Base-by-base conservation (phyloP, 73 alveolate species). In the Stentor coeruleus region DNA sequence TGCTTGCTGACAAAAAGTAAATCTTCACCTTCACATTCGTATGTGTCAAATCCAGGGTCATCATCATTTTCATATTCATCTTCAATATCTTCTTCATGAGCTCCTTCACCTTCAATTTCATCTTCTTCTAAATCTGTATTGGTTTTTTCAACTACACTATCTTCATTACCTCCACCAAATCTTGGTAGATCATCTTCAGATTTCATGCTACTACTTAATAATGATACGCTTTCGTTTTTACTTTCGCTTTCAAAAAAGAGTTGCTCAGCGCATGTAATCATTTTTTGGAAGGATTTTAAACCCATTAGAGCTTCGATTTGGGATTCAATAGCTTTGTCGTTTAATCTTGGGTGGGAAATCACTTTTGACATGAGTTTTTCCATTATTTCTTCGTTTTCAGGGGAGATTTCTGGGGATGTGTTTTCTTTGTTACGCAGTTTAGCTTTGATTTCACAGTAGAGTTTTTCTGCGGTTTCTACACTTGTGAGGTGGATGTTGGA, bases 1-100 rank as follows among this genome's bases (percentile, higher is more conserved):
- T 97, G 94, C 84, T 95, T 93, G 76, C 99, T 92, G 6, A 93
- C 87, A 39, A 91, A 97, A 30, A 90, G 89, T 59, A 94, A 93
- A 82, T 97, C 95, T 81, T 90, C 94, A 88, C 95, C 98, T 59
- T 93, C 93, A 75, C 95, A 98, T 77, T 93, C 99, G 87, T 89
- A 94, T 39, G 91, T 86, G 74, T 94, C 98, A 80, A 94, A 97
- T 35, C 99, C 99, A 3, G 99, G 98, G 80, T 97, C 99, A 76
- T 97, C 99, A 89, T 97, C 99, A 82, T 97, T 98, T 28, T 81
- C 91, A 83, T 97, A 97, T 85, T 96, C 99, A 83, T 96, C 99
- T 66, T 66, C 39, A 26, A 26, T 11, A 20, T 87, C 89, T 59
- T 85, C 80, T n/a, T n/a, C 80, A 6, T 39, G 15, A 6, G 14